A percentile compares a stretch with the other conserved stretches of the same genome.
These are phyloP conservation scores for Podaxis sp. DNA, from an alignment of 768 basidiomycete genomes.

Conservation along the genomic window DNA sequence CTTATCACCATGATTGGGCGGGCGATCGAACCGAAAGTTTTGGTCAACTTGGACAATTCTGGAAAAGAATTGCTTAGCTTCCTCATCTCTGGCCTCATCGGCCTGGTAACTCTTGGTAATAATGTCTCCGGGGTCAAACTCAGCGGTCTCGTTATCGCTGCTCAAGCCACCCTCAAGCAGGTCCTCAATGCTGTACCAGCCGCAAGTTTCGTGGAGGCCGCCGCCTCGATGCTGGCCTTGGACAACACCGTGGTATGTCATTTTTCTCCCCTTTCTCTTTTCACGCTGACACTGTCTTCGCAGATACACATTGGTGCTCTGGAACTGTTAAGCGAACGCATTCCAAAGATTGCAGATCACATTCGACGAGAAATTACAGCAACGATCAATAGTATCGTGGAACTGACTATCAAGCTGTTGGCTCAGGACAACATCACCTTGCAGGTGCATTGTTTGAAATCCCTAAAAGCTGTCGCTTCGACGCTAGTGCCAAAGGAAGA, in stretches of 20 bases:
- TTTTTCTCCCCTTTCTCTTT: background rate
- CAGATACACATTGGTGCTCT: conserved; percentile 71
- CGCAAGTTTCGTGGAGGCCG: conserved; percentile 60
- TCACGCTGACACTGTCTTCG: conserved; percentile 7
- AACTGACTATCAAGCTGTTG: background rate
- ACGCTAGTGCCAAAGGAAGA: conserved; percentile 71
- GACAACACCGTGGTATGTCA: conserved; percentile 48
- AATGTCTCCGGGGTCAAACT: conserved; percentile 31
- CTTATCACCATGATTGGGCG: conserved; percentile 63
- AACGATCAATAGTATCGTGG: conserved; percentile 52
- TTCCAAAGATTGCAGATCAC: conserved; percentile 56
- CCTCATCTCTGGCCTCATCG: conserved; percentile 48
- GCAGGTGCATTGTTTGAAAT: conserved; percentile 24
- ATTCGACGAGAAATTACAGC: conserved; percentile 51
- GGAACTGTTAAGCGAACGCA: conserved; percentile 62
- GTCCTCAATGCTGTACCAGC: conserved; percentile 68
- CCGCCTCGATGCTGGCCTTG: conserved; percentile 53
- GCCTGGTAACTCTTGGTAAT: conserved; percentile 37
- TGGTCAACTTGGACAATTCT: conserved; percentile 16
- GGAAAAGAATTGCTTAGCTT: conserved; percentile 32
- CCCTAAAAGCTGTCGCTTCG: conserved; percentile 56
- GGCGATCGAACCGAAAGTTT: conserved; percentile 39
- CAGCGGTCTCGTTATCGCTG: conserved; percentile 43
- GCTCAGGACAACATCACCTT: conserved; percentile 5
- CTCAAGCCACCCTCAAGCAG: conserved; percentile 50